Evolutionary conservation across 2,329 filamentous ascomycete species (phyloP).

Genomic region (Xylaria sp.): DNA sequence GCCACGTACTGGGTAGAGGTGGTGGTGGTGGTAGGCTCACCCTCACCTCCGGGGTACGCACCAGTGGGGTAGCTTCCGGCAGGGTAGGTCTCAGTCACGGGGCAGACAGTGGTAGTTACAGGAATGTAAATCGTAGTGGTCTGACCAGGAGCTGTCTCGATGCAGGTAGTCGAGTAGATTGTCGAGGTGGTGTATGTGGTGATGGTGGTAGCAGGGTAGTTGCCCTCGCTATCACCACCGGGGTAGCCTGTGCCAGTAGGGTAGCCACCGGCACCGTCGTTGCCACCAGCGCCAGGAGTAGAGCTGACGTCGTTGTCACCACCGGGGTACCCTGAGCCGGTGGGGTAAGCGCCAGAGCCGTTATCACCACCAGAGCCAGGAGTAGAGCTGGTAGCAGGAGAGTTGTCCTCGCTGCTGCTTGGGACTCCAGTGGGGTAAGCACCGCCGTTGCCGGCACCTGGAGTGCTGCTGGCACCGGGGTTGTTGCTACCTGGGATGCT

Average conservation of each 20-base stretch:
- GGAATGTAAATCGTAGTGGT: conserved; percentile 34
- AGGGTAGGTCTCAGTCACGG: conserved; percentile 21
- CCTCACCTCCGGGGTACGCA: conserved; percentile 14
- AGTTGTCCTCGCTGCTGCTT: neutral
- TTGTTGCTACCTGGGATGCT: too few relatives aligned
- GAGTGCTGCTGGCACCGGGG: neutral
- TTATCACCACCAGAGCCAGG: too few relatives aligned
- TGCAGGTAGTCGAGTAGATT: conserved; percentile 38
- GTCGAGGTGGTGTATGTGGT: conserved; percentile 39
- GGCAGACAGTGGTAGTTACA: conserved; percentile 36
- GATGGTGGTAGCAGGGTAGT: conserved; percentile 11
- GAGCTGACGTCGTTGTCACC: neutral
- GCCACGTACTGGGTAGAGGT: conserved; percentile 25
- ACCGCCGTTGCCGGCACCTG: neutral
- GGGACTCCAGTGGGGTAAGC: neutral
- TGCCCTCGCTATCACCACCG: conserved; percentile 8
- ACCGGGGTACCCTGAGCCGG: neutral
- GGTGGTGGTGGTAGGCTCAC: conserved; percentile 26
- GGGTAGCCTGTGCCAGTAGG: conserved; percentile 12
- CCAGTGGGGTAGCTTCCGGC: conserved; percentile 13
- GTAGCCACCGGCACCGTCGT: conserved; percentile 5
- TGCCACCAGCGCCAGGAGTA: neutral
- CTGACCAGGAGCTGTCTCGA: neutral
- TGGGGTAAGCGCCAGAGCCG: neutral
- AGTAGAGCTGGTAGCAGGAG: neutral